Percentiles rank a stretch among this genome's conserved stretches.
phyloP scores from a whole-genome alignment of 2,329 filamentous ascomycete species.

The Leptodontidium sp. region DNA sequence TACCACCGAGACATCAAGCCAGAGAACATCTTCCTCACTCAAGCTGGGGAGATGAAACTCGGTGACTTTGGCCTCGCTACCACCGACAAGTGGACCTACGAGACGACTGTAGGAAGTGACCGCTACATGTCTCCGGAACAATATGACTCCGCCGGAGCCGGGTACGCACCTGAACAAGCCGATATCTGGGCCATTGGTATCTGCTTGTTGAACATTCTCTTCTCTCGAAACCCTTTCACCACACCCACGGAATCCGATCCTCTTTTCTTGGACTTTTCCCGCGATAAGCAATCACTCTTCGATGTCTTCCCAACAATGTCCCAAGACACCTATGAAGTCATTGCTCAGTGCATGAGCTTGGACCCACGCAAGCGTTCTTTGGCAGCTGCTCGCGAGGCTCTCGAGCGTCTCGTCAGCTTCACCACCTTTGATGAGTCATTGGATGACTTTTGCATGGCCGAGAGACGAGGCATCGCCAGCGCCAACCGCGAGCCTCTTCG shows the following conservation, averaged over 20 bases:
- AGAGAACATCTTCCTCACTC: constrained; percentile 95
- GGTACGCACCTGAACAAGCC: constrained; percentile 91
- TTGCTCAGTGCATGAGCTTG: constrained; percentile 88
- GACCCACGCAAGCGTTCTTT: constrained; percentile 91
- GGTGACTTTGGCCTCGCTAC: constrained; percentile 96
- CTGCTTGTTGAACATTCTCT: constrained; percentile 94
- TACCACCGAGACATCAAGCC: constrained; percentile 99
- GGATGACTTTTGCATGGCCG: constrained; percentile 91
- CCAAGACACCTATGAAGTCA: constrained; percentile 94
- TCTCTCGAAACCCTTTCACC: constrained; percentile 95
- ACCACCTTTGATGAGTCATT: constrained; percentile 90
- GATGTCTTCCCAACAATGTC: constrained; percentile 99
- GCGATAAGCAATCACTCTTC: constrained; percentile 94
- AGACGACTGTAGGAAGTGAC: constrained; percentile 94
- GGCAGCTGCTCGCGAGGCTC: constrained; percentile 76
- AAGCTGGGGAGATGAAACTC: constrained; percentile 90
- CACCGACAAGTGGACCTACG: constrained; percentile 86
- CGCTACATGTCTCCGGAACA: constrained; percentile 99
- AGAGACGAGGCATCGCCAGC: constrained; percentile 78
- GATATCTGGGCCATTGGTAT: constrained; percentile 98
- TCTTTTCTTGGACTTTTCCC: constrained; percentile 90
- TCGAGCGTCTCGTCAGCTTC: constrained; percentile 85
- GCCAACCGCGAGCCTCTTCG: constrained; percentile 95
- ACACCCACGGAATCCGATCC: constrained; percentile 90
- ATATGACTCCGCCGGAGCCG: constrained; percentile 85